phyloP scores from a whole-genome alignment of 345 rosid species.

The Brassica napus region DNA sequence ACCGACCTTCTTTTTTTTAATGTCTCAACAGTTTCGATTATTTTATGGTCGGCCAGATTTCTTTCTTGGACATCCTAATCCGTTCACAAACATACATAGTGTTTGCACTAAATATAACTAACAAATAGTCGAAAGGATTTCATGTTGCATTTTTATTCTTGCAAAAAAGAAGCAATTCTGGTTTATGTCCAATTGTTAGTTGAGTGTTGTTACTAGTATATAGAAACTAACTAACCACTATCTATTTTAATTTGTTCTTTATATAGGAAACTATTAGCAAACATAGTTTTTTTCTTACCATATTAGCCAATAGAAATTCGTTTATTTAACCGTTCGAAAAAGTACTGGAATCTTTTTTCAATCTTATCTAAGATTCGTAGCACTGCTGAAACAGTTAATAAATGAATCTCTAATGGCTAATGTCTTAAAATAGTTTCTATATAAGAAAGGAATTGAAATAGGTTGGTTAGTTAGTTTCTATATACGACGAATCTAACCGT shows the following conservation, averaged over 20 bases:
- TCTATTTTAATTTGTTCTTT: not conserved
- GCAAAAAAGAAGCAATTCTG: not conserved
- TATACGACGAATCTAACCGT: too few species aligned
- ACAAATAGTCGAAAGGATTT: not conserved
- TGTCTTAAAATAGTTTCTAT: not conserved
- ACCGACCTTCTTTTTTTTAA: conserved; percentile 19
- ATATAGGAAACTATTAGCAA: not conserved
- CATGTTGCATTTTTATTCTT: not conserved
- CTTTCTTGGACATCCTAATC: not conserved
- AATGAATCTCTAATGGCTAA: not conserved
- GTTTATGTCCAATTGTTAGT: not conserved
- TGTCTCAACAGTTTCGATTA: not conserved
- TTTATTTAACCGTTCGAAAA: not conserved
- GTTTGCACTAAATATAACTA: not conserved
- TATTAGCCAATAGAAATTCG: not conserved
- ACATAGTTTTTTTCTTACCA: not conserved
- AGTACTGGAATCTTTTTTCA: not conserved
- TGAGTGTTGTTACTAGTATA: not conserved
- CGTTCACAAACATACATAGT: not conserved
- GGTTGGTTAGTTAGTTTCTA: not conserved
- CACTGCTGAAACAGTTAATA: not conserved
- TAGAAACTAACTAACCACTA: not conserved
- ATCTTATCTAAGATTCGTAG: too few species aligned
- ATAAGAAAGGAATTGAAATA: not conserved
- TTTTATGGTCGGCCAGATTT: conserved; percentile 16